These are phyloP conservation scores for Colletotrichum chlorophyti DNA, from an alignment of 2,329 filamentous ascomycete species.

Conservation along the genomic window DNA sequence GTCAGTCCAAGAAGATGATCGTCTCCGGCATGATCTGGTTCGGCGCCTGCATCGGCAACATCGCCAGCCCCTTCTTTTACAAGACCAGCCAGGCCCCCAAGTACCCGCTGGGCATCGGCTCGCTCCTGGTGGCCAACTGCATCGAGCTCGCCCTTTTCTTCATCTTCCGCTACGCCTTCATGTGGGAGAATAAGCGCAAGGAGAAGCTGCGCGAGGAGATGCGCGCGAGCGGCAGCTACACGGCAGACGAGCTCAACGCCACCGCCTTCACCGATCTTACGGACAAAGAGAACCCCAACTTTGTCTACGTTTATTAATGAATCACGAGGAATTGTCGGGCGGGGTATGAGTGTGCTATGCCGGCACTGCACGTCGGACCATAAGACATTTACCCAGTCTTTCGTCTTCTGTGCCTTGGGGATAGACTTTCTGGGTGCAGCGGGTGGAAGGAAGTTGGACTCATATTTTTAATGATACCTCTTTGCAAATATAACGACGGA, in stretches of 20 bases:
- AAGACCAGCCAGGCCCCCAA: slow-evolving; percentile 55
- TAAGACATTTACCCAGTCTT: too few relatives aligned
- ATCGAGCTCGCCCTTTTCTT: slow-evolving; percentile 47
- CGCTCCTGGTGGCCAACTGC: slow-evolving; percentile 48
- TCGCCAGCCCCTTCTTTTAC: slow-evolving; percentile 69
- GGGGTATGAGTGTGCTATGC: too few relatives aligned
- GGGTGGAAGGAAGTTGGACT: too few relatives aligned
- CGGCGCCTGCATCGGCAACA: slow-evolving; percentile 66
- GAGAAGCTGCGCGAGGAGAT: slow-evolving; percentile 41
- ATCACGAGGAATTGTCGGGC: too few relatives aligned
- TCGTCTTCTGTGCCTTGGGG: too few relatives aligned
- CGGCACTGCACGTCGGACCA: too few relatives aligned
- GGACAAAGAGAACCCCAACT: slow-evolving; percentile 50
- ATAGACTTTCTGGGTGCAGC: too few relatives aligned
- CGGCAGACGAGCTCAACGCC: slow-evolving; percentile 39
- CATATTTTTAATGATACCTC: too few relatives aligned
- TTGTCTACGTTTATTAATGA: slow-evolving; percentile 48
- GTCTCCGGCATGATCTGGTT: slow-evolving; percentile 68
- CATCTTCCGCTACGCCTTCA: slow-evolving; percentile 45
- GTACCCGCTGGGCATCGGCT: slow-evolving; percentile 48
- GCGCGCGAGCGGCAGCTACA: slow-evolving; percentile 33
- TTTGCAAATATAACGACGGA: too few relatives aligned
- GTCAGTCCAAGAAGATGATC: slow-evolving; percentile 69
- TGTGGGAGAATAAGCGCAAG: slow-evolving; percentile 47
- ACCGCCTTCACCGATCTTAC: slow-evolving; percentile 50